phyloP scores from a whole-genome alignment of 768 basidiomycete genomes.

The Suillus clintonianus region DNA sequence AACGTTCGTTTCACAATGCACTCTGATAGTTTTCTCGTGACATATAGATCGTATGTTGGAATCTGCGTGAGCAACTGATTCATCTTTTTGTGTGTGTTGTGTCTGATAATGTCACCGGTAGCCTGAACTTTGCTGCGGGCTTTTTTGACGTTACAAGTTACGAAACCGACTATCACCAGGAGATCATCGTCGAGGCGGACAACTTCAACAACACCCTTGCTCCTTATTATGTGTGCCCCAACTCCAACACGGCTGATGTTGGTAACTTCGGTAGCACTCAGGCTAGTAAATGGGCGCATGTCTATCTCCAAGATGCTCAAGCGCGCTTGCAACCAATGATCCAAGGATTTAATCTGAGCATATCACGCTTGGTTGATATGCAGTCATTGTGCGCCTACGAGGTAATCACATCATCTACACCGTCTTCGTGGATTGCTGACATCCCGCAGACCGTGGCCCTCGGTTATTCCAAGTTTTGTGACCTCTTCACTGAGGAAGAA shows the following conservation, averaged over 20 bases:
- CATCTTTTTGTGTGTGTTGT: conserved; percentile 14
- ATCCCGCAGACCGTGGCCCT: conserved; percentile 44
- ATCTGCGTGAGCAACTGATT: conserved; percentile 26
- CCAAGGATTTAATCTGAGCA: conserved; percentile 33
- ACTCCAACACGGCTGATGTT: conserved; percentile 26
- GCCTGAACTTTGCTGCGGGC: conserved; percentile 53
- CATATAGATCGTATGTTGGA: conserved; percentile 33
- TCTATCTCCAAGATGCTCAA: conserved; percentile 41
- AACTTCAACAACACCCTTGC: conserved; percentile 51
- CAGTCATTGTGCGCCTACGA: conserved; percentile 43
- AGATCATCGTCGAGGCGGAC: conserved; percentile 45
- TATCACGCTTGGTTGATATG: conserved; percentile 34
- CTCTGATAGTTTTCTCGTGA: background rate
- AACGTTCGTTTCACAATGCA: background rate
- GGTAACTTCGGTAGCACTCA: conserved; percentile 24
- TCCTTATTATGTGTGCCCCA: conserved; percentile 38
- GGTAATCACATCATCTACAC: conserved; percentile 12
- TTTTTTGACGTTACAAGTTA: conserved; percentile 48
- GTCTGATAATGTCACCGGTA: conserved; percentile 13
- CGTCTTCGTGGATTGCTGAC: background rate
- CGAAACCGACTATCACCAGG: conserved; percentile 43
- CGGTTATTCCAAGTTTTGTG: conserved; percentile 52
- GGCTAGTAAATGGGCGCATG: conserved; percentile 36
- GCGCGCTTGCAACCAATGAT: conserved; percentile 35
- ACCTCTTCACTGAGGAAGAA: conserved; percentile 51